Conservation (phyloP, 495 filamentous ascomycete species). For the Penicillium verhagenii region DNA sequence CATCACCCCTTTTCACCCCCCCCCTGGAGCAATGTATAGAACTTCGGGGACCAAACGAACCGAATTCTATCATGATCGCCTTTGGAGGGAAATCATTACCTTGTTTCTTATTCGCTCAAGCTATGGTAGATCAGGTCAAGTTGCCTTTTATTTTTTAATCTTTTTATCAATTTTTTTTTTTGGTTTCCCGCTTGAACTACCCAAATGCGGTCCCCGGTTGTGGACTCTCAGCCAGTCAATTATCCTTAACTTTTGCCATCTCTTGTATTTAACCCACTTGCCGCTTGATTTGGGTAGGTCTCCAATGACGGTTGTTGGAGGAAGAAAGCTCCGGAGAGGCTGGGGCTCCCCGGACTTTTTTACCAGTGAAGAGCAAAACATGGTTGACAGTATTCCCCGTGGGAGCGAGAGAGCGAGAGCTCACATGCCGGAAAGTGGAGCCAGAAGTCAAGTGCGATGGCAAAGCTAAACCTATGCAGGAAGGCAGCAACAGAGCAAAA, state of each 20-base stretch:
- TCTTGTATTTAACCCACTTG: neutral
- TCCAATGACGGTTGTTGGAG: neutral
- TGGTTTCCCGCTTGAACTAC: constrained; percentile 2
- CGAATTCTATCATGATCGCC: no score
- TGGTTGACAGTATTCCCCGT: neutral
- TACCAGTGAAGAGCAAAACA: neutral
- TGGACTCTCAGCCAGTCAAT: neutral
- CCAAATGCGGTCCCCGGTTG: neutral
- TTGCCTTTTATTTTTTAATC: no score
- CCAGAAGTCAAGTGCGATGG: neutral
- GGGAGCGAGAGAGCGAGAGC: constrained; percentile 10
- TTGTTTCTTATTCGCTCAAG: neutral
- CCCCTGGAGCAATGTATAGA: neutral
- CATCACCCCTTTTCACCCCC: neutral
- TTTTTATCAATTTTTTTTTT: no score
- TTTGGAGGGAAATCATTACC: no score
- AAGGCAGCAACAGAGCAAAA: no score
- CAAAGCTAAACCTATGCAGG: neutral
- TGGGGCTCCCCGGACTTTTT: neutral
- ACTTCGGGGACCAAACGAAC: neutral
- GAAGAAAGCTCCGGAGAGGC: neutral
- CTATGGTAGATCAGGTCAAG: neutral
- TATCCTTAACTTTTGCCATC: neutral
- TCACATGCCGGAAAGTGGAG: constrained; percentile 16
- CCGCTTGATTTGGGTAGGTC: neutral